Conservation (phyloP, 495 filamentous ascomycete genomes). For the Hamigera avellanea region DNA sequence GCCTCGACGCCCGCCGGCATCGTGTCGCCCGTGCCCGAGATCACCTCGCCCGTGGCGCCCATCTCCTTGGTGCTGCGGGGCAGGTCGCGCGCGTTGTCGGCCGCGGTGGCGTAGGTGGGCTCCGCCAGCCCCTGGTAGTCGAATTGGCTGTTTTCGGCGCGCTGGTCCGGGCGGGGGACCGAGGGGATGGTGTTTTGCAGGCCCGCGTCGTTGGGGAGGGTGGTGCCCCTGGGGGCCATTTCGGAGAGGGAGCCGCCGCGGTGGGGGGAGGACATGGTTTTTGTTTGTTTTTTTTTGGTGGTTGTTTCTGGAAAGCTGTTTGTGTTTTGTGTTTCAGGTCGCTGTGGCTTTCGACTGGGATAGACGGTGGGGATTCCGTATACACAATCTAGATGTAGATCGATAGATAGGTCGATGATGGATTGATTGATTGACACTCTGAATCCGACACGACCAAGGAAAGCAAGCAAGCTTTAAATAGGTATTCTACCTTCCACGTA, state of each 20-base stretch:
- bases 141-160: conserved; percentile 16
- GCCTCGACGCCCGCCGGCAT: conserved; percentile 33
- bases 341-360: no score
- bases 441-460: no score
- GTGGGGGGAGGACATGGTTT: conserved; percentile 10
- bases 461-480: no score
- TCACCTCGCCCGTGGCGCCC: conserved; percentile 34
- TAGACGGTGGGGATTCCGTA: no score
- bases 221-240: conserved; percentile 42
- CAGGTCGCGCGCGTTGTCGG: conserved; percentile 41
- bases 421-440: no score
- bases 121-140: conserved; percentile 19
- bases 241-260: conserved; percentile 27
- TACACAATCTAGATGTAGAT: no score
- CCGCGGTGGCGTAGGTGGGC: conserved; percentile 29
- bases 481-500: no score
- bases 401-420: no score
- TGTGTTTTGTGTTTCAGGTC: no score
- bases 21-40: conserved; percentile 39
- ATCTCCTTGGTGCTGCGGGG: conserved; percentile 36
- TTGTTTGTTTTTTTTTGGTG: no score
- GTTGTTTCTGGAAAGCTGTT: no score
- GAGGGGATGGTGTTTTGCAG: conserved; percentile 42
- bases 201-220: conserved; percentile 42
- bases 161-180: conserved; percentile 42